Evolutionary conservation across 2,329 filamentous ascomycete genomes (phyloP), one percentile per base, ranked within the genome.

Genomic region (Diplodia intermedia): DNA sequence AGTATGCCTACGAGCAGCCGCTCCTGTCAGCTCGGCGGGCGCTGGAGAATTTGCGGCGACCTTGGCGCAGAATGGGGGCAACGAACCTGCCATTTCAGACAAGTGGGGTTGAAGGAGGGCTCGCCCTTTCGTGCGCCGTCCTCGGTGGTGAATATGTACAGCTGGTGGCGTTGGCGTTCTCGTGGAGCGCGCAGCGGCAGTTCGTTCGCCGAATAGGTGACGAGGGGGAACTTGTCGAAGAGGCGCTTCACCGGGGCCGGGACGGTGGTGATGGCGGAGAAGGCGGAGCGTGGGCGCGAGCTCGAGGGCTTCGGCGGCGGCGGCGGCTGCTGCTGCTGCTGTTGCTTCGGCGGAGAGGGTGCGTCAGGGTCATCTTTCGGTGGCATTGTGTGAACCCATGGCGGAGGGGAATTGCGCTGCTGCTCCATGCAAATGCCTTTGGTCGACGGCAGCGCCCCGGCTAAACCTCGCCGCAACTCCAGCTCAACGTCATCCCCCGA

Each of bases 61-160:
- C 14, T 56, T 11, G 40, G 43, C 38, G 26, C 18, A 40, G 57
- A 14, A 18, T 14, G 15, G 40, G 55, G 43, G 33, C 31, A 33
- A 26, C 52, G 12, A 20, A 94, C 93, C 91, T 98, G 95, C 93
- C 93, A 98, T 83, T 94, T 97, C 75, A 98, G 84, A 82, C 95
- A 99, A 69, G 89, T 88, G 12, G 95, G 95, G 77, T 98, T 98
- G 81, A 91, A 97, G 71, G 92, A 96, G 31, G 93, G 91, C 36
- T 83, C 81, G 4, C 88, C 89, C 49, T 76, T 76, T 67, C 79
- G 78, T 40, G 89, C 90, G 73, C 88, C 90, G n/a, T 85, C 81
- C 1, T 87, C 82, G 15, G 85, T 87, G 69, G 88, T 86, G 79
- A 97, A 98, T 68, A 97, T 84, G 78, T 93, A 93, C 9, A 99